Base-by-base conservation (phyloP, 345 rosid genomes). In the Salix dunnii region DNA sequence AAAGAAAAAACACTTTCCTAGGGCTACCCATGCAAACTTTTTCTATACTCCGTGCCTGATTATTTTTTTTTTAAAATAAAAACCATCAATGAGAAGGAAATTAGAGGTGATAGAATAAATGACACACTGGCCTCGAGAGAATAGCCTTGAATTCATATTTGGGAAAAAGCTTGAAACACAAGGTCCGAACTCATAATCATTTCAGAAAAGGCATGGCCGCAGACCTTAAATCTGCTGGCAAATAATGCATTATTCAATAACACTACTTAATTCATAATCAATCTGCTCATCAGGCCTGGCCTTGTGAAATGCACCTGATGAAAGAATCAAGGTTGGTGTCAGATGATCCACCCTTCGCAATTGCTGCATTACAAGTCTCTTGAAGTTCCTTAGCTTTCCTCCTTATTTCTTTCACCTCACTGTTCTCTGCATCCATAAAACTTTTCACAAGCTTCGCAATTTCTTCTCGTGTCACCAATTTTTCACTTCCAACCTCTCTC, bases 281-380 rank as follows among this genome's bases (percentile, higher is more conserved):
- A 35, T 11, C 14, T 25, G 36, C 14, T n/a, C 21, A 10, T 40
- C 64, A 33, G n/a, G 65, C 49, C 14, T 30, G 36, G 14, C 11
- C 70, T 43, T 27, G 61, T 33, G 67, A 72, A 62, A 76, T 70
- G 17, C 69, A 68, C 20, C 46, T 51, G 23, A 81, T 62, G 67
- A 81, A 81, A 38, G 71, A 68, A 31, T 73, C 68, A 72, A 81
- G 70, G 46, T 73, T 81, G 23, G 48, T 17, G 7, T 77, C 30
- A 17, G 80, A 77, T 40, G 84, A 81, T 69, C 84, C 80, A 7
- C 77, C 77, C 65, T 53, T 40, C 7, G 68, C 69, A 43, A 73
- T 73, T 30, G 84, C 78, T 14, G 38, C 77, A 28, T 25, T 55
- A 40, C 74, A 81, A 46, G 28, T 38, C 38, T 68, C 36, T 40